These are phyloP conservation scores for Patellaria atrata DNA, from an alignment of 495 filamentous ascomycete genomes.

Conservation along the genomic window DNA sequence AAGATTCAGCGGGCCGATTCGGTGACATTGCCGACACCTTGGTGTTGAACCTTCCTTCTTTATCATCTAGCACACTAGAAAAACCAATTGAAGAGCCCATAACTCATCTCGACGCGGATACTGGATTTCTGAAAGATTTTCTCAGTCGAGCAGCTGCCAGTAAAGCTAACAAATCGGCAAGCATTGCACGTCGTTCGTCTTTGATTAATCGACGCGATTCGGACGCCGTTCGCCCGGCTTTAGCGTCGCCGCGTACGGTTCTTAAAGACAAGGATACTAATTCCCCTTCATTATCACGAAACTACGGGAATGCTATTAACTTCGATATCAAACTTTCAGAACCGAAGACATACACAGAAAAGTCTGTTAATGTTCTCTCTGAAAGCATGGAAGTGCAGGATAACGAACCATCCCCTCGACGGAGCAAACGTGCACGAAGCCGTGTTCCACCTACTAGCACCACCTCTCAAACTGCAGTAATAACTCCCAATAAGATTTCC, in stretches of 20 bases:
- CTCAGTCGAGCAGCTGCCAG: constrained; percentile 45
- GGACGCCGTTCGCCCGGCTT: constrained; percentile 24
- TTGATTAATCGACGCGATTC: constrained; percentile 28
- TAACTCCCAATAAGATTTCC: constrained; percentile 37
- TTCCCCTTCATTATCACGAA: constrained; percentile 29
- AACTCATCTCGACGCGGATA: constrained; percentile 36
- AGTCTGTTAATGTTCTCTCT: too few species aligned
- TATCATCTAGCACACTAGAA: constrained; percentile 4
- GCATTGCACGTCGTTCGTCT: constrained; percentile 21
- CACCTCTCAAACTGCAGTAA: constrained; percentile 17
- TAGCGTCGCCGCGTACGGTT: constrained; percentile 32
- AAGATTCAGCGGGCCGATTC: too few species aligned
- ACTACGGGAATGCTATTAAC: constrained; percentile 15
- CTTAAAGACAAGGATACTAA: constrained; percentile 40
- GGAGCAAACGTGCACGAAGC: constrained; percentile 11
- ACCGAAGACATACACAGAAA: constrained; percentile 12
- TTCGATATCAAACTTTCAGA: constrained; percentile 13
- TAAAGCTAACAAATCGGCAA: constrained; percentile 37
- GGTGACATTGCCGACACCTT: too few species aligned
- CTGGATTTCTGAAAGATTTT: constrained; percentile 45
- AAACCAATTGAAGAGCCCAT: constrained; percentile 8
- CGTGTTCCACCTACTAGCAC: constrained; percentile 15
- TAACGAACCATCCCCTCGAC: constrained; percentile 1
- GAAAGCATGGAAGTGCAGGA: constrained; percentile 14
- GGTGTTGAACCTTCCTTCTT: constrained; percentile 8